Evolutionary conservation across 2,329 filamentous ascomycete species (phyloP), one percentile per base, ranked within the genome.

Genomic region (Pseudonectria foliicola): DNA sequence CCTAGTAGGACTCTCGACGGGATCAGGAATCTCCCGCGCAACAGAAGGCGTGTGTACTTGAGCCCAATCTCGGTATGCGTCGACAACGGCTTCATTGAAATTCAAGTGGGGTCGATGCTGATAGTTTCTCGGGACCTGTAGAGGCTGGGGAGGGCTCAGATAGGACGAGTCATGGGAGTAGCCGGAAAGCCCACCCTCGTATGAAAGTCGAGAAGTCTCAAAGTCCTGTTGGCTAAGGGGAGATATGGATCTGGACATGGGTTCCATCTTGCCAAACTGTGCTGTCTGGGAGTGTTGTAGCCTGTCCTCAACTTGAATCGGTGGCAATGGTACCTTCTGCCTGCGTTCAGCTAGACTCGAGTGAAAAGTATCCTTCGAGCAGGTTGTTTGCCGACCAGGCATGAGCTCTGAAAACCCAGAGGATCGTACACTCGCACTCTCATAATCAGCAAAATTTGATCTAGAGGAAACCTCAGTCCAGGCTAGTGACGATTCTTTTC

Each of bases 321-420:
- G 52, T 18, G 52, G 40, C 14, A 55, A 56, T 1, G 47, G 38
- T 4, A 35, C 41, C 21, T 44, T 50, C 13, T 54, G 51, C 8
- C 59, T 53, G 21, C 59, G 55, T 26, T 54, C 50, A 26, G 56
- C 56, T 21, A 62, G 37, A 29, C 35, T 56, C 2, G 37, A 24
- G 4, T 37, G 29, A 14, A 44, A 46, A 4, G 38, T 10, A 13
- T 53, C 48, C 4, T 33, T 38, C 3, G 34, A 29, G 11, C 36
- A 40, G n/a, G 27, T 23, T 25, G 48, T 38, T 3, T 44, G 38
- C 4, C 28, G 38, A 7, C 45, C 38, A 11, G 57, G 52, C 53
- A 59, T 56, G 15, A 58, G 41, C 24, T 60, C 55, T 6, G 53
- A 57, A 38, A 58, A 56, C 10, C 50, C 55, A 7, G 52, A 46